phyloP scores from a whole-genome alignment of 2,329 filamentous ascomycete genomes.

The Fusarium clavum region DNA sequence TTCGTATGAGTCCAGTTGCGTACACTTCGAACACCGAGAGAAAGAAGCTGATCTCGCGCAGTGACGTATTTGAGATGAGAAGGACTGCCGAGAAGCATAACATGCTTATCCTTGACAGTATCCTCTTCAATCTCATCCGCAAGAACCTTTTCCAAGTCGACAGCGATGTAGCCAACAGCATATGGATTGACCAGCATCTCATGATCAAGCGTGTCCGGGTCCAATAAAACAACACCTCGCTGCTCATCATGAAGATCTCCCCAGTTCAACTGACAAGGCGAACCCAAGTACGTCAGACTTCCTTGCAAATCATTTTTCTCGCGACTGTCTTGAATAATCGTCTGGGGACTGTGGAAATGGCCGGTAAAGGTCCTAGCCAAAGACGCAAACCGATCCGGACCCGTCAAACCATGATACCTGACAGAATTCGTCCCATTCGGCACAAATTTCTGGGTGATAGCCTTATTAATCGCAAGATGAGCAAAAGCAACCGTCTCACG shows the following conservation, averaged over 20 bases:
- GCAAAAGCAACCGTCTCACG: conserved; percentile 39
- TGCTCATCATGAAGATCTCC: conserved; percentile 36
- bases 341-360: conserved; percentile 41
- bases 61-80: conserved; percentile 21
- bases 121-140: neutral
- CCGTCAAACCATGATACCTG: conserved; percentile 26
- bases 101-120: conserved; percentile 22
- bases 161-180: conserved; percentile 28
- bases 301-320: conserved; percentile 9
- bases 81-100: conserved; percentile 33
- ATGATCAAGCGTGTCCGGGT: conserved; percentile 37
- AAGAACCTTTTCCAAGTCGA: conserved; percentile 22
- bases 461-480: conserved; percentile 42
- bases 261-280: conserved; percentile 38
- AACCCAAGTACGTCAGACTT: conserved; percentile 39
- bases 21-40: conserved; percentile 25
- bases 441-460: conserved; percentile 33
- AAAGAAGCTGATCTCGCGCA: conserved; percentile 36
- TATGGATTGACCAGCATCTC: conserved; percentile 34
- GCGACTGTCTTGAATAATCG: conserved; percentile 20
- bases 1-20: conserved; percentile 16
- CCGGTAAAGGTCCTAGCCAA: conserved; percentile 41
- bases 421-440: conserved; percentile 1
- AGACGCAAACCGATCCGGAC: conserved; percentile 33
- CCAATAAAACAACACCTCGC: conserved; percentile 34